Percentiles rank a stretch among this genome's conserved stretches.
Conservation (phyloP, 169 alveolate species). For the Haemoproteus tartakovskyi region DNA sequence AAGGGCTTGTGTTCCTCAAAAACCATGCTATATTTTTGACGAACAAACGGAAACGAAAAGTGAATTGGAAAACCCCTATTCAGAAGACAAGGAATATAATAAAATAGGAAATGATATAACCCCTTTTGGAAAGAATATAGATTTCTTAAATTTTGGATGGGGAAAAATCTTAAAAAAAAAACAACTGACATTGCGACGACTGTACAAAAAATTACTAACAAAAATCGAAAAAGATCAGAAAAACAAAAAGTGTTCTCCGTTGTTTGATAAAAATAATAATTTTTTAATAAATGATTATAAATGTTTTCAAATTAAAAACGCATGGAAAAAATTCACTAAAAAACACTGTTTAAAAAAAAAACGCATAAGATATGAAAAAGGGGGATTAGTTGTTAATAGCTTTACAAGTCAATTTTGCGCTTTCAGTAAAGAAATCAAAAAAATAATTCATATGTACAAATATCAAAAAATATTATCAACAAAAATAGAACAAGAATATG, state of each 20-base stretch:
- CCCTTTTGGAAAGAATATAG: too few species aligned
- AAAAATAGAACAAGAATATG: conserved; percentile 9
- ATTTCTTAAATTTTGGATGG: too few species aligned
- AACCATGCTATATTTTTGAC: too few species aligned
- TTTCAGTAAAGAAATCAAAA: conserved; percentile 21
- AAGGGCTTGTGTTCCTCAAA: too few species aligned
- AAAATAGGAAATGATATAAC: too few species aligned
- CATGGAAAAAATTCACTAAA: conserved; percentile 19
- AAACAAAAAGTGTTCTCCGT: neutral
- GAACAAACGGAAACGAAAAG: too few species aligned
- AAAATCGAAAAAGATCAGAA: conserved; percentile 24
- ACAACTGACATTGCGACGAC: neutral
- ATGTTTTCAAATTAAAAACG: conserved; percentile 28
- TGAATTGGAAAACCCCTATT: too few species aligned
- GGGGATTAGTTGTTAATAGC: conserved; percentile 14
- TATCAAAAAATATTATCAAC: conserved; percentile 16
- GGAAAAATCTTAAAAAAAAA: neutral
- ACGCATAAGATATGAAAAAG: neutral
- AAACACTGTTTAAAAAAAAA: conserved; percentile 17
- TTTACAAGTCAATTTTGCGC: conserved; percentile 17
- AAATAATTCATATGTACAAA: conserved; percentile 14
- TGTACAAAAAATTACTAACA: conserved; percentile 25
- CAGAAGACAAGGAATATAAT: too few species aligned
- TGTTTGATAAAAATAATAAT: conserved; percentile 33
- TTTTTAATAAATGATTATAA: conserved; percentile 43